A percentile compares a stretch with the other conserved stretches of the same genome.
These are phyloP conservation scores for Alternaria longipes DNA, from an alignment of 2,329 filamentous ascomycete species.

Conservation along the genomic window DNA sequence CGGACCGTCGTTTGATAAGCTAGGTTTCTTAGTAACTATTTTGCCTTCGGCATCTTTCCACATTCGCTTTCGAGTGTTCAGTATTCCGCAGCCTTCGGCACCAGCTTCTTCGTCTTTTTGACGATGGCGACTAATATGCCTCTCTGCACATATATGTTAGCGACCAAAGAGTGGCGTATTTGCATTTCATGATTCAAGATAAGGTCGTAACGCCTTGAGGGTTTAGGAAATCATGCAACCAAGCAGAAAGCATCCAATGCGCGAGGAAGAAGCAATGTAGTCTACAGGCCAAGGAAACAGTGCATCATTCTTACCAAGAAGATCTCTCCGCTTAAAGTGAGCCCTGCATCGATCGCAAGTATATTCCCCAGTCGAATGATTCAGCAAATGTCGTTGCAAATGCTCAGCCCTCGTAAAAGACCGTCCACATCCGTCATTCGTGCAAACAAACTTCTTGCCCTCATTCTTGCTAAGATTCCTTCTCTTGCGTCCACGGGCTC, in stretches of 20 bases:
- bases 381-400: slow-evolving; percentile 92
- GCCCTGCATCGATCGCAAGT: slow-evolving; percentile 68
- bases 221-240: no score
- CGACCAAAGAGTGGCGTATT: neutral
- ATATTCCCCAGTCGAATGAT: slow-evolving; percentile 70
- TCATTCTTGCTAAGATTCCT: slow-evolving; percentile 51
- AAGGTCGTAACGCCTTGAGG: neutral
- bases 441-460: slow-evolving; percentile 71
- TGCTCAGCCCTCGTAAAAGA: slow-evolving; percentile 95
- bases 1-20: slow-evolving; percentile 23
- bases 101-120: slow-evolving; percentile 66
- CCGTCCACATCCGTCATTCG: slow-evolving; percentile 85
- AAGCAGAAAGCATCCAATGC: neutral
- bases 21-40: slow-evolving; percentile 59
- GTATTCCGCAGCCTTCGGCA: slow-evolving; percentile 59
- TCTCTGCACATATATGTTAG: slow-evolving; percentile 54
- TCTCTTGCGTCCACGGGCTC: slow-evolving; percentile 69
- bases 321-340: slow-evolving; percentile 68
- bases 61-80: slow-evolving; percentile 63
- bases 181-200: neutral
- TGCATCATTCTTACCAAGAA: slow-evolving; percentile 58
- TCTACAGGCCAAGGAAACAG: slow-evolving; percentile 8
- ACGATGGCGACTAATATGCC: slow-evolving; percentile 65
- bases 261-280: neutral
- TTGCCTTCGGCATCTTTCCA: slow-evolving; percentile 65